phyloP scores from a whole-genome alignment of 495 filamentous ascomycete genomes.

The Daldinia grandis region DNA sequence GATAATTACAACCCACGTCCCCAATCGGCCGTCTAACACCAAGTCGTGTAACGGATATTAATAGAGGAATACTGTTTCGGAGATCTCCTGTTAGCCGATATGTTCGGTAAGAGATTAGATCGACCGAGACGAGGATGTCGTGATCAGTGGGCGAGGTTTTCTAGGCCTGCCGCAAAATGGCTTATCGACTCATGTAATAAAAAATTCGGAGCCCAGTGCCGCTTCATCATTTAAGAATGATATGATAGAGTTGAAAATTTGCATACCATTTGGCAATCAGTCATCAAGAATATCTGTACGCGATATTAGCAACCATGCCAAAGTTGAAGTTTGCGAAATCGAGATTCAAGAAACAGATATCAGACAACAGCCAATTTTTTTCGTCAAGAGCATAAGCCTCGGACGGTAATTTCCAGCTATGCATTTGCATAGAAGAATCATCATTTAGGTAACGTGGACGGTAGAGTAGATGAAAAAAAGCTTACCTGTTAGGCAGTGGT shows the following conservation, averaged over 20 bases:
- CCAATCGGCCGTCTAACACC: neutral
- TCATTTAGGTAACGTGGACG: conserved; percentile 61
- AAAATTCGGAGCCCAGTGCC: conserved; percentile 99
- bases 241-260: conserved; percentile 30
- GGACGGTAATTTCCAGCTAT: conserved; percentile 99
- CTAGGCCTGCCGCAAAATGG: conserved; percentile 99
- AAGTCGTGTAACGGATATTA: neutral
- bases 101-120: neutral
- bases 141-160: conserved; percentile 99
- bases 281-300: neutral
- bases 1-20: neutral
- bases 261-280: conserved; percentile 19
- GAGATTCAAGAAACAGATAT: conserved; percentile 52
- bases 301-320: conserved; percentile 13
- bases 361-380: conserved; percentile 90
- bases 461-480: neutral
- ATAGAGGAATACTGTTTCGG: conserved; percentile 1
- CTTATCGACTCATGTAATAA: conserved; percentile 79
- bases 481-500: conserved; percentile 16
- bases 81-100: conserved; percentile 12
- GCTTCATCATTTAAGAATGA: conserved; percentile 79
- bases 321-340: neutral
- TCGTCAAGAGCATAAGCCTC: conserved; percentile 83
- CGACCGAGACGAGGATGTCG: conserved; percentile 17
- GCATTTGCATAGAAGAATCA: conserved; percentile 80